Percentiles rank a stretch among this genome's conserved stretches.
Evolutionary conservation across 345 rosid species (phyloP).

Genomic region (Trapa bicornis): DNA sequence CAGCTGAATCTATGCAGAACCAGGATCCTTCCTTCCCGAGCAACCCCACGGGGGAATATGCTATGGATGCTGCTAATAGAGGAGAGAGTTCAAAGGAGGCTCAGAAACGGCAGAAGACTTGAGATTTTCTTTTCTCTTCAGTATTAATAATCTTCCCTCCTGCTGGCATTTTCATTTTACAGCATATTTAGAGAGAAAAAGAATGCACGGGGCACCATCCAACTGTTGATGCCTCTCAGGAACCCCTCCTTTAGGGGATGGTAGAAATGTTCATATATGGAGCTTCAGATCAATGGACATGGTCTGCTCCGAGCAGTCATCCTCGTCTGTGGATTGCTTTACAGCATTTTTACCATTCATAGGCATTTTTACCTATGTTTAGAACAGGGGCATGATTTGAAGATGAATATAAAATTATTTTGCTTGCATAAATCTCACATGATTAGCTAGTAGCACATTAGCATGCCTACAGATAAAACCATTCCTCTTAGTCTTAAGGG

Average conservation of each 20-base stretch:
- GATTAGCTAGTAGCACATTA: too few species aligned
- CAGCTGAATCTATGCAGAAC: constrained; percentile 23
- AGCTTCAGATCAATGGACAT: neutral
- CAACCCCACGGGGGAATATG: constrained; percentile 26
- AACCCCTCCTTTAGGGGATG: too few species aligned
- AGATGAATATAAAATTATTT: too few species aligned
- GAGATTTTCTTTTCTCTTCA: constrained; percentile 8
- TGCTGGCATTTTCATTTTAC: neutral
- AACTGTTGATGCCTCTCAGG: too few species aligned
- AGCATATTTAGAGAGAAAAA: neutral
- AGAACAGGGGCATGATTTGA: too few species aligned
- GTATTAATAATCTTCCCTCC: constrained; percentile 1
- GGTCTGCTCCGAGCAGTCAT: neutral
- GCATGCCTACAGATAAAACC: too few species aligned
- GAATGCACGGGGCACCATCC: too few species aligned
- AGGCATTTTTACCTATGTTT: neutral
- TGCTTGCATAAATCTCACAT: too few species aligned
- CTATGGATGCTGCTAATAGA: constrained; percentile 23
- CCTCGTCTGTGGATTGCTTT: neutral
- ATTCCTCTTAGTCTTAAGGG: too few species aligned
- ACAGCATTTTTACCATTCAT: neutral
- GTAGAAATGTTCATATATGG: too few species aligned
- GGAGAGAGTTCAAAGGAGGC: constrained; percentile 49
- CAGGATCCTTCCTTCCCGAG: constrained; percentile 24
- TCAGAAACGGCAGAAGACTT: constrained; percentile 58